These are phyloP conservation scores for Kuraishia capsulata DNA, from an alignment of 805 yeast species.

Conservation along the genomic window DNA sequence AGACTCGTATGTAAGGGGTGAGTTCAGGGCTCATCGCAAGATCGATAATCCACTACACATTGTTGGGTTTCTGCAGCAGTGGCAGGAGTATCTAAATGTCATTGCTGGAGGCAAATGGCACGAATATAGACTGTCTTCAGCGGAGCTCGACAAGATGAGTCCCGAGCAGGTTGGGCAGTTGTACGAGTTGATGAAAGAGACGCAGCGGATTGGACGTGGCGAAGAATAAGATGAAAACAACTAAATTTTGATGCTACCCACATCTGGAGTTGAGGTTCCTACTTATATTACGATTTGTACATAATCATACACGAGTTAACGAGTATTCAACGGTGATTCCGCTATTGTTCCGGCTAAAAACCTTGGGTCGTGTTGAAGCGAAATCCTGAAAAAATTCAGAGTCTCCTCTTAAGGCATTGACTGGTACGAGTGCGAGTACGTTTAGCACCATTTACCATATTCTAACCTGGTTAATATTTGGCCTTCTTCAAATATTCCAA, in stretches of 20 bases:
- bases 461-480: no score
- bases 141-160: constrained; percentile 70
- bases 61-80: constrained; percentile 84
- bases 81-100: constrained; percentile 78
- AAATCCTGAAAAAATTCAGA: no score
- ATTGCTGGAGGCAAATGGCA: constrained; percentile 59
- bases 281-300: no score
- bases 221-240: background rate
- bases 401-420: no score
- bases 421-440: no score
- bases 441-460: background rate
- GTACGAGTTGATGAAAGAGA: constrained; percentile 73
- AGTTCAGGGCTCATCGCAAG: constrained; percentile 74
- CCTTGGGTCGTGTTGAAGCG: no score
- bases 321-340: no score
- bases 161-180: constrained; percentile 85
- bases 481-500: no score
- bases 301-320: no score
- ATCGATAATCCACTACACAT: constrained; percentile 89
- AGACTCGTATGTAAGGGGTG: constrained; percentile 81
- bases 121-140: constrained; percentile 50
- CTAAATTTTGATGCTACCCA: no score
- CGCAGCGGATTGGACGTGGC: constrained; percentile 23
- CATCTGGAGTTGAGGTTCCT: no score
- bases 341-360: no score